Percentiles rank a stretch among this genome's conserved stretches.
Conservation (phyloP, 2,329 filamentous ascomycete species). For the Onygena corvina region DNA sequence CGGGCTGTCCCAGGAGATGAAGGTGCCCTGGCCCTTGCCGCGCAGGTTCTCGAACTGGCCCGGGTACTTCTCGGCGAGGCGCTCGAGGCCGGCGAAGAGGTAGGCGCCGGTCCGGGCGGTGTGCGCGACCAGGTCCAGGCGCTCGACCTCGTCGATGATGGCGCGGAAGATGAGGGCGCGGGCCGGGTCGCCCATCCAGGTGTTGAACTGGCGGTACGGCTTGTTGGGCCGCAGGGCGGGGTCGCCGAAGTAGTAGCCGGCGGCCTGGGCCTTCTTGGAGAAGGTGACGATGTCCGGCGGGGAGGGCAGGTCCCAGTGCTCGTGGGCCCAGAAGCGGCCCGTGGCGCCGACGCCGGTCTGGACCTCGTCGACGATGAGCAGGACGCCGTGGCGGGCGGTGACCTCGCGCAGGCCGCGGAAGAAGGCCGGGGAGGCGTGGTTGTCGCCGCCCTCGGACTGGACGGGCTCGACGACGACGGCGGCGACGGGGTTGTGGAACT, state of each 20-base stretch:
- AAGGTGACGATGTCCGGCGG: constrained; percentile 93
- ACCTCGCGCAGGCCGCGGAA: constrained; percentile 73
- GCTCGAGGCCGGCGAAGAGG: constrained; percentile 58
- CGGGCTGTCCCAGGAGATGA: constrained; percentile 82
- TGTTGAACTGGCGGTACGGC: constrained; percentile 94
- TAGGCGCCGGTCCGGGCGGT: constrained; percentile 70
- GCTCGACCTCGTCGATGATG: constrained; percentile 70
- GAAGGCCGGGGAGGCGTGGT: constrained; percentile 79
- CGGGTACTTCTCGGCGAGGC: constrained; percentile 58
- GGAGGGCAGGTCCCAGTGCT: constrained; percentile 72
- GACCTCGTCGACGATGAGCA: constrained; percentile 87
- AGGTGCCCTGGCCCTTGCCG: constrained; percentile 79
- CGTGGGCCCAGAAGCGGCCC: constrained; percentile 92
- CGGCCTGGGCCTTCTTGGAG: constrained; percentile 88
- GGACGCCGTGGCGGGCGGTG: constrained; percentile 54
- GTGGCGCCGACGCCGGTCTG: constrained; percentile 89
- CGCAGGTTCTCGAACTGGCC: constrained; percentile 69
- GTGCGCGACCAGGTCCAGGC: constrained; percentile 62
- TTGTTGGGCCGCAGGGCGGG: constrained; percentile 72
- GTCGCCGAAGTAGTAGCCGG: constrained; percentile 84
- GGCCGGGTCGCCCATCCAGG: constrained; percentile 89
- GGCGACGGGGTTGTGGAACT: constrained; percentile 65
- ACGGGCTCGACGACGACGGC: constrained; percentile 82
- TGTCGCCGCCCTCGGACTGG: constrained; percentile 88
- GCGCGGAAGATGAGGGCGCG: constrained; percentile 74